These are phyloP conservation scores for Physaria fendleri DNA, from an alignment of 345 rosid genomes.

Conservation along the genomic window DNA sequence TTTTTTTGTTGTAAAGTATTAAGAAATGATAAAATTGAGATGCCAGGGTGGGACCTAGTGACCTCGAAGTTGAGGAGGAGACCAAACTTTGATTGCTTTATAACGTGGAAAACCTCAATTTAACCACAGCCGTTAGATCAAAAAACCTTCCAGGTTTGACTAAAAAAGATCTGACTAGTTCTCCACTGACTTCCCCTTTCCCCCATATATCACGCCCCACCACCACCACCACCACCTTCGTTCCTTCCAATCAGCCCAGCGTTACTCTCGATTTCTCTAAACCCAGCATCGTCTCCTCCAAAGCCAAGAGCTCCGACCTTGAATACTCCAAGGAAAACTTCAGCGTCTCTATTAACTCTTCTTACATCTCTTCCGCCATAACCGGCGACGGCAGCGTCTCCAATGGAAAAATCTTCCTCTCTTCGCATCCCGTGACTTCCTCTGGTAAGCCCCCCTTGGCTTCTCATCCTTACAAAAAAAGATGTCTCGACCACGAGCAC, in stretches of 20 bases:
- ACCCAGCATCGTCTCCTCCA: constrained; percentile 39
- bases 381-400: constrained; percentile 94
- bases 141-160: constrained; percentile 14
- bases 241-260: constrained; percentile 41
- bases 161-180: too few relatives aligned
- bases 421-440: constrained; percentile 42
- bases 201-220: constrained; percentile 20
- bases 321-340: constrained; percentile 64
- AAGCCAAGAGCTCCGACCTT: constrained; percentile 32
- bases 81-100: constrained; percentile 24
- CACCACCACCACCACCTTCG: constrained; percentile 8
- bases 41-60: constrained; percentile 19
- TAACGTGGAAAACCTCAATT: constrained; percentile 10
- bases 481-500: constrained; percentile 56
- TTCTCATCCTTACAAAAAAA: constrained; percentile 48
- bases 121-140: constrained; percentile 18
- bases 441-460: constrained; percentile 69
- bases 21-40: constrained; percentile 15
- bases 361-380: constrained; percentile 75
- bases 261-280: constrained; percentile 73
- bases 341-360: constrained; percentile 68
- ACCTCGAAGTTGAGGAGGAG: constrained; percentile 13
- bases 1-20: too few relatives aligned
- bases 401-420: constrained; percentile 56
- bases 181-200: neutral